Evolutionary conservation across 345 rosid genomes (phyloP).

Genomic region (Cardamine resedifolia): DNA sequence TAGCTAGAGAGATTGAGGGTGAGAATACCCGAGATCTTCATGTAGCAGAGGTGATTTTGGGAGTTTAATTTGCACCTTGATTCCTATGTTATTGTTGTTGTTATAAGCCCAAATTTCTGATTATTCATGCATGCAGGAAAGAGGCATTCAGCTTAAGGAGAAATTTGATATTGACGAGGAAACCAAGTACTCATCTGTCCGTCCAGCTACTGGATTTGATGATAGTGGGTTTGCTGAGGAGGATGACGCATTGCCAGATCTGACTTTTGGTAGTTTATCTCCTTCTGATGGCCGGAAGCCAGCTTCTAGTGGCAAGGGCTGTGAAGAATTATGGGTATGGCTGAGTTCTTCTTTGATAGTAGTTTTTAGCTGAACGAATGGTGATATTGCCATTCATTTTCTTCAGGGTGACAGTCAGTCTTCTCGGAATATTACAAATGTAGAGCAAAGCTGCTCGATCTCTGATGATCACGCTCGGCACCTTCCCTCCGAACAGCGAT

Average conservation of each 20-base stretch:
- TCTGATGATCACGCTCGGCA: conserved; percentile 46
- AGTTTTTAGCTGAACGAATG: not conserved
- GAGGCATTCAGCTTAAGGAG: conserved; percentile 64
- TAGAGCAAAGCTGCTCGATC: conserved; percentile 40
- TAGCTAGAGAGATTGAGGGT: conserved; percentile 92
- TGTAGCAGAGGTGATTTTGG: conserved; percentile 72
- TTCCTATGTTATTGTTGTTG: not conserved
- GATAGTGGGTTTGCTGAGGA: conserved; percentile 80
- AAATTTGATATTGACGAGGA: conserved; percentile 74
- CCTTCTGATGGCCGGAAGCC: conserved; percentile 43
- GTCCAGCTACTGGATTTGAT: conserved; percentile 52
- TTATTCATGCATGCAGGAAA: conserved; percentile 59
- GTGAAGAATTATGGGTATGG: conserved; percentile 42
- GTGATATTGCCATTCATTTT: conserved; percentile 20
- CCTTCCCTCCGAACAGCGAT: conserved; percentile 45
- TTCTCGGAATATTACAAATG: conserved; percentile 41
- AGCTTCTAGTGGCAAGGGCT: conserved; percentile 44
- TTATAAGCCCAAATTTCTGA: not conserved
- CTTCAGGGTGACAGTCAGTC: conserved; percentile 58
- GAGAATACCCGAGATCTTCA: conserved; percentile 86
- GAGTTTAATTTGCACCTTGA: conserved; percentile 11
- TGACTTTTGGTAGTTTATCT: conserved; percentile 61
- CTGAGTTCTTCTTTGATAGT: conserved; percentile 22
- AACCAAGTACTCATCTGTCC: conserved; percentile 79
- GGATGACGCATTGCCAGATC: conserved; percentile 57